Base-by-base conservation (phyloP, 768 basidiomycete genomes). In the Pisolithus marmoratus region DNA sequence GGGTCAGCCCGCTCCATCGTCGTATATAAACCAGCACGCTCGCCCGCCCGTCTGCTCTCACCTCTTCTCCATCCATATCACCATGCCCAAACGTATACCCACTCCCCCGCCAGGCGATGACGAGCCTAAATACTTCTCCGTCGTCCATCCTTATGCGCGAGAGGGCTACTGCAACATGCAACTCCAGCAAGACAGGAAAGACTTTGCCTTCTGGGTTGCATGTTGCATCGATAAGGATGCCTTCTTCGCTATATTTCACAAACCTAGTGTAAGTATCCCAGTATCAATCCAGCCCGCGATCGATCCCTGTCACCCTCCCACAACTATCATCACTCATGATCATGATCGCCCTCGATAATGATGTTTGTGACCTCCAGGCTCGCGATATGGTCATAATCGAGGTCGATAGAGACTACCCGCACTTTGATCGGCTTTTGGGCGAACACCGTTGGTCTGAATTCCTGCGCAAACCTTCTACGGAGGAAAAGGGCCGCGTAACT, bases 321-420 rank as follows among this genome's bases (percentile, higher is more conserved):
- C 9, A 29, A n/a, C n/a, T n/a, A n/a, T n/a, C n/a, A n/a, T n/a
- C 27, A 29, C 6, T 29, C 27, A n/a, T 23, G 3, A 22, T 34
- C 15, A 29, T 2, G 11, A 3, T 49, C 51, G 20, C 52, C 55
- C 46, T 57, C 50, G 31, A 15, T 49, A 31, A 23, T n/a, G 46
- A 46, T 36, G 29, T 36, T 12, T 12, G 5, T 4, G 5, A 34
- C 27, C 2, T 9, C 37, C 24, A 75, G 74, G 72, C 77, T 1
- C 74, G 69, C 9, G 73, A 66, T 46, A 75, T 72, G 67, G 67
- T 79, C 41, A 71, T 78, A 46, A 63, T 78, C 52, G 77, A 77
- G 42, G 58, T 78, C 24, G 62, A 53, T 23, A 63, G 71, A 20
- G 46, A 59, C 1, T 71, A 67, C 24, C 46, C 55, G 3, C 45